Evolutionary conservation across 176 grass and related monocot genomes (phyloP), one percentile per base, ranked within the genome.

Genomic region (Musa schizocarpa): DNA sequence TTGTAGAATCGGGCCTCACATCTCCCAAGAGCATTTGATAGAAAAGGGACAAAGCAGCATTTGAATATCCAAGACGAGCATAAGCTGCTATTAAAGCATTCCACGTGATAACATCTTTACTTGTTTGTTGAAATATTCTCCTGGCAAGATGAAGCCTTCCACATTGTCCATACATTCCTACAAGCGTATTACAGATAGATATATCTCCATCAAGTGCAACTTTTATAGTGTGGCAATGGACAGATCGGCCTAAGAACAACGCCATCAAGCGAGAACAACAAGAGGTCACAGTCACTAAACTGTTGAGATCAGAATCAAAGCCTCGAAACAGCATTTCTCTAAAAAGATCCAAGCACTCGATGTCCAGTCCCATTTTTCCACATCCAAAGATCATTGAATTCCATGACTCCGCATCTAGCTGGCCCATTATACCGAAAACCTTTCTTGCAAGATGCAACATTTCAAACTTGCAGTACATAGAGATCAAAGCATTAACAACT

Each of bases 131-230:
- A 87, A 89, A 92, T 77, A 89, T 69, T 77, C 69, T 85, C 58
- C 29, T 62, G 5, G 86, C 88, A 82, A 76, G 13, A 52, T 82
- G 73, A 84, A 91, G 73, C 64, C 80, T 86, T 66, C 83, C 83
- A 26, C 81, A 82, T 50, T 74, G 85, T 73, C 83, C 88, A 82
- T 96, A 91, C 92, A 96, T 88, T 54, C 76, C 65, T 70, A 96
- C 82, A 53, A 91, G 81, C 14, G 77, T 79, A 82, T 96, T 96
- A 75, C 70, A 78, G 72, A 96, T 77, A 68, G 83, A 88, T 11
- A n/a, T 73, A 85, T 81, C 78, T 64, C 53, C 78, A 69, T 84
- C 69, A 68, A 86, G 14, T 25, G 54, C 69, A 78, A 55, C 21
- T 27, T 82, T 96, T 49, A 88, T 84, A 63, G 83, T 76, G 80